Evolutionary conservation across 2,329 filamentous ascomycete species (phyloP).

Genomic region (Cladosporium sp.): DNA sequence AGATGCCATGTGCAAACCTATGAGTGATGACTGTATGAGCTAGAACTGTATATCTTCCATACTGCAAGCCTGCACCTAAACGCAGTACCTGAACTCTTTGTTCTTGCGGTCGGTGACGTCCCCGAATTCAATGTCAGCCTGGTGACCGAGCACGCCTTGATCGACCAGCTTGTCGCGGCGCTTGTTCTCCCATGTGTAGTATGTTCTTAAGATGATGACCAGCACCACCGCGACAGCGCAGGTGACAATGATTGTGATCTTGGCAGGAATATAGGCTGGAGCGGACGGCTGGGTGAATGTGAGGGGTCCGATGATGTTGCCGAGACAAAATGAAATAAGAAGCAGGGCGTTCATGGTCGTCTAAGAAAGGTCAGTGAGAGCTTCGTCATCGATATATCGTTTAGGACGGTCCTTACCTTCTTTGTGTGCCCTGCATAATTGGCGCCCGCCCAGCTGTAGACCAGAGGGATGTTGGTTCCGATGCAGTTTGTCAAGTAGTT

Average conservation of each 20-base stretch:
- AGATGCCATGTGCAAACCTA: too few relatives aligned
- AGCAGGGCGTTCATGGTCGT: constrained; percentile 33
- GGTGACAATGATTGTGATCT: constrained; percentile 38
- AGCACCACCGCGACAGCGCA: constrained; percentile 33
- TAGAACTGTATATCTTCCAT: not conserved
- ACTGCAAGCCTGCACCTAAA: not conserved
- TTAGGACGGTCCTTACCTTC: constrained; percentile 43
- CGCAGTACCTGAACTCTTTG: constrained; percentile 23
- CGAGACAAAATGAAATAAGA: constrained; percentile 24
- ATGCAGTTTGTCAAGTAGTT: constrained; percentile 40
- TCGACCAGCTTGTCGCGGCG: constrained; percentile 24
- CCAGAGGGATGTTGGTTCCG: constrained; percentile 33
- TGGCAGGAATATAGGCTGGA: constrained; percentile 40
- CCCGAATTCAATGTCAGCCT: constrained; percentile 17
- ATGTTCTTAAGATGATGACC: constrained; percentile 46
- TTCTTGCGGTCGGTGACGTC: constrained; percentile 31
- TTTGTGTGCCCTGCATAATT: constrained; percentile 70
- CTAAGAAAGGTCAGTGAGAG: constrained; percentile 31
- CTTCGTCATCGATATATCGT: too few relatives aligned
- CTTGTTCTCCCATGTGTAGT: constrained; percentile 47
- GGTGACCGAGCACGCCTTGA: constrained; percentile 14
- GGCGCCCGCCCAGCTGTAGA: constrained; percentile 37
- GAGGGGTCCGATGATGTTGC: constrained; percentile 39
- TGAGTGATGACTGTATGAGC: too few relatives aligned
- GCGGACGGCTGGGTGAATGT: constrained; percentile 36